Conservation (phyloP, 1,139 yeast species). For the Magnusiomyces suaveolens region DNA sequence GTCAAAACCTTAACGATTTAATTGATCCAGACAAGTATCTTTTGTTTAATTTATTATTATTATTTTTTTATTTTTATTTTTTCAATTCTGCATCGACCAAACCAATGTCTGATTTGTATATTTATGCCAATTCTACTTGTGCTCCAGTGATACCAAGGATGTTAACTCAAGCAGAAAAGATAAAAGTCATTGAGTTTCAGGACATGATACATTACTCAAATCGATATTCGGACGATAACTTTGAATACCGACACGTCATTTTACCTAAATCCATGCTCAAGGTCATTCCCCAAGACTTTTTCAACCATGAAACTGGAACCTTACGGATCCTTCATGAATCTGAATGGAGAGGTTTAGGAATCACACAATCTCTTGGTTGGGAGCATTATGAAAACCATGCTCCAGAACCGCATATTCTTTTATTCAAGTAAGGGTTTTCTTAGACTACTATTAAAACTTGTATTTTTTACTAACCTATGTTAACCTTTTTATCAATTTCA, state of each 20-base stretch:
- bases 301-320: slow-evolving; percentile 91
- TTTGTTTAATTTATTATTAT: too few species aligned
- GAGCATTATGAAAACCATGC: slow-evolving; percentile 96
- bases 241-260: slow-evolving; percentile 91
- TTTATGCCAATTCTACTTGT: background rate
- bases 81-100: too few species aligned
- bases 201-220: slow-evolving; percentile 94
- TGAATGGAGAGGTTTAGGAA: slow-evolving; percentile 98
- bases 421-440: slow-evolving; percentile 66
- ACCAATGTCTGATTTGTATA: background rate
- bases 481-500: too few species aligned
- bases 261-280: slow-evolving; percentile 93
- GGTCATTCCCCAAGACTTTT: slow-evolving; percentile 91
- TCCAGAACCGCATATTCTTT: slow-evolving; percentile 93
- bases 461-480: too few species aligned
- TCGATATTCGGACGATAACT: slow-evolving; percentile 78
- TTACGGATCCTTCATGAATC: slow-evolving; percentile 83
- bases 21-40: too few species aligned
- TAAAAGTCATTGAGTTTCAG: slow-evolving; percentile 80
- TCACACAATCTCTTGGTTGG: slow-evolving; percentile 97
- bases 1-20: background rate
- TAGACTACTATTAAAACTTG: too few species aligned
- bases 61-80: too few species aligned
- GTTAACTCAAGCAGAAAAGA: slow-evolving; percentile 73
- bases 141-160: slow-evolving; percentile 39